These are phyloP conservation scores for Olyra latifolia DNA, from an alignment of 176 grass and related monocot species.

Conservation along the genomic window DNA sequence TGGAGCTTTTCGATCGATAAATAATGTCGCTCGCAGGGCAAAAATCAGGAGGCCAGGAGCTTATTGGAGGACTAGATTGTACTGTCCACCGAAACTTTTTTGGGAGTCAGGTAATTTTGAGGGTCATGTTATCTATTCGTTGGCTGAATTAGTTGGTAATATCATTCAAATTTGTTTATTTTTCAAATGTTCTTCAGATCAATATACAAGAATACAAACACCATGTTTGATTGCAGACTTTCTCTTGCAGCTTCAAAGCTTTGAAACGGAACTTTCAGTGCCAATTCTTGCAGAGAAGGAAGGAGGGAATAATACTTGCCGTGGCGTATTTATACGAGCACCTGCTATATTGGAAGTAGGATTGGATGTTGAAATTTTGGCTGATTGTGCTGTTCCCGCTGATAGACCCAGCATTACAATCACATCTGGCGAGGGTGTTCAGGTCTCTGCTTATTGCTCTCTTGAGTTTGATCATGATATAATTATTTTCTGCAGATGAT, in stretches of 20 bases:
- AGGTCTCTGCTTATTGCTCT: conserved; percentile 50
- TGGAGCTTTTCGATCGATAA: not conserved
- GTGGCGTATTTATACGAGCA: conserved; percentile 93
- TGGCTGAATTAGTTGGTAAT: not conserved
- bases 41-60: conserved; percentile 84
- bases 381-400: conserved; percentile 69
- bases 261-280: conserved; percentile 80
- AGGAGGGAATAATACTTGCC: conserved; percentile 64
- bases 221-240: conserved; percentile 33
- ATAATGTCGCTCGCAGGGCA: conserved; percentile 46
- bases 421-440: conserved; percentile 38
- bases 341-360: conserved; percentile 94
- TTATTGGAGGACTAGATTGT: conserved; percentile 94
- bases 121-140: not conserved
- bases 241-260: conserved; percentile 87
- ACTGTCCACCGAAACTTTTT: conserved; percentile 95
- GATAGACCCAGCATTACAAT: conserved; percentile 48
- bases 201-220: conserved; percentile 7
- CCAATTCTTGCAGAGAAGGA: conserved; percentile 79
- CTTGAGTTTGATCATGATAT: not conserved
- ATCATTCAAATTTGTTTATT: not conserved
- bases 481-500: not conserved
- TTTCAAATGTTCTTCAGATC: not conserved
- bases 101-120: conserved; percentile 76
- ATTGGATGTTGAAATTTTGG: conserved; percentile 76